Base-by-base conservation (phyloP, 148 eudicot genomes). In the Rhododendron vialii region DNA sequence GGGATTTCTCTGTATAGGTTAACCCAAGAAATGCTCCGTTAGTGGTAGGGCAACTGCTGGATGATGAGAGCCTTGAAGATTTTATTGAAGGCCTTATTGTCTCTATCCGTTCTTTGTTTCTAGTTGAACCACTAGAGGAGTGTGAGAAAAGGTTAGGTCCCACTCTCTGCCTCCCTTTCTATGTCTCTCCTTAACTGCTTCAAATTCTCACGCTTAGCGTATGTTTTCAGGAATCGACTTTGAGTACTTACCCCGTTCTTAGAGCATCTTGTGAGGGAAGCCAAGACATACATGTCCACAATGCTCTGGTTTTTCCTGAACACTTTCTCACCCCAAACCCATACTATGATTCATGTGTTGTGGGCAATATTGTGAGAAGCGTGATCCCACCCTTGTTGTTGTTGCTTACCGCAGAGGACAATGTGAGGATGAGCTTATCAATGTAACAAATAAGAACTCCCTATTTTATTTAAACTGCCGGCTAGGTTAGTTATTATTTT, bases 251-350 rank as follows among this genome's bases (percentile, higher is more conserved):
- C 98, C 28, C 99, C 95, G 88, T 95, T 96, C 90, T 88, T 96
- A 90, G 98, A 96, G 93, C 98, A 96, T 90, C 99, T 96, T 83
- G 98, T 96, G 82, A 94, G 99, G 99, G 99, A 87, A 96, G 99
- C 88, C 96, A 96, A 79, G 99, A 96, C 91, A 96, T 94, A 26
- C 99, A 94, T 88, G 99, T 96, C 59, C 96, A 96, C 92, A 96
- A 96, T 92, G 99, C 99, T 82, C 88, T 96, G 87, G 99, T 38
- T 38, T 38, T 38, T 65, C 97, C 99, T 15, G 98, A 96, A 90
- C 99, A 96, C 86, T 96, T 96, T 84, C 95, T 96, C 86, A 95
- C 98, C 59, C 95, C 99, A 84, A 96, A 96, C 59, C 99, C 98
- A 3, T 95, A 93, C 88, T 96, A 96, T 83, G 99, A 96, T 7